Evolutionary conservation across 805 yeast genomes (phyloP).

Genomic region (Yarrowia sp.): DNA sequence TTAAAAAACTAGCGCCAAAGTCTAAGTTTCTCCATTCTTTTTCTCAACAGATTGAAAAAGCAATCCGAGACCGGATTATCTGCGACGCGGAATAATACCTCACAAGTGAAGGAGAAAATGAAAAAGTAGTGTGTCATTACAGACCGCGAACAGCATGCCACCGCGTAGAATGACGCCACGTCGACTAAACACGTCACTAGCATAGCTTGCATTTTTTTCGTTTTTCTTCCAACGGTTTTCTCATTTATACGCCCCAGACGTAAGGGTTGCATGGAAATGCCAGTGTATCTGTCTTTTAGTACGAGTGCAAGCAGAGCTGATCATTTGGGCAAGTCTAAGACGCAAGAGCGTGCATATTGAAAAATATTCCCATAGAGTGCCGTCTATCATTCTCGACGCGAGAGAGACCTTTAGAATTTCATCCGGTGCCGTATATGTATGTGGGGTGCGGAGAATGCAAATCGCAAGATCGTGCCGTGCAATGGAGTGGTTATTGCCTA

Average conservation of each 20-base stretch:
- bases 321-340: not conserved
- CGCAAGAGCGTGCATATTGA: not conserved
- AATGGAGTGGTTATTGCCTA: not conserved
- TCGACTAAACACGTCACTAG: not conserved
- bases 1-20: not conserved
- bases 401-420: not conserved
- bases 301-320: too few species aligned
- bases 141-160: too few species aligned
- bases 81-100: not conserved
- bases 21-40: not conserved
- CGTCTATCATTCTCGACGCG: not conserved
- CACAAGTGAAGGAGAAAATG: not conserved
- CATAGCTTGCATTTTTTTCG: not conserved
- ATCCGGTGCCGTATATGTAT: not conserved
- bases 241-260: not conserved
- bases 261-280: slow-evolving; percentile 10
- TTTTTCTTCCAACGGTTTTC: slow-evolving; percentile 10
- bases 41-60: too few species aligned
- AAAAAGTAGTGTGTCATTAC: too few species aligned
- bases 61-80: not conserved
- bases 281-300: not conserved
- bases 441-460: not conserved
- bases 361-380: not conserved
- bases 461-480: not conserved
- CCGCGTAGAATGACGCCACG: too few species aligned